Percentiles rank a stretch among this genome's conserved stretches.
These are phyloP conservation scores for Trifolium subterraneum DNA, from an alignment of 306 rosid species.

Conservation along the genomic window DNA sequence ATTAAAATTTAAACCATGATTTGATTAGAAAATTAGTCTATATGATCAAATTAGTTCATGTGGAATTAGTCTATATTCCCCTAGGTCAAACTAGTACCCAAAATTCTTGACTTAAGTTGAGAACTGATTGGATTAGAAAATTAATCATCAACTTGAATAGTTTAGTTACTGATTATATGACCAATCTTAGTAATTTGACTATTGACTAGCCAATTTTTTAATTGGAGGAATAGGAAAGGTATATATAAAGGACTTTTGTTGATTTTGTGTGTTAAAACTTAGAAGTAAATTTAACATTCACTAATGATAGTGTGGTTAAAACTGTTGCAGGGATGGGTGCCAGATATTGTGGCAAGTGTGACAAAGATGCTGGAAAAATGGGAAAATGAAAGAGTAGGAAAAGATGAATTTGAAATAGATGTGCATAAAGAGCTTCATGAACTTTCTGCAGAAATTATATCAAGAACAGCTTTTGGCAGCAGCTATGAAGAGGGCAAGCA, in stretches of 20 bases:
- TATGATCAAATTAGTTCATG: neutral
- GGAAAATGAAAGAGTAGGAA: slow-evolving; percentile 55
- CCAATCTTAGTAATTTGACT: neutral
- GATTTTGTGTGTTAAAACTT: neutral
- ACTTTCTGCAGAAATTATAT: slow-evolving; percentile 71
- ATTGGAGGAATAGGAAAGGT: neutral
- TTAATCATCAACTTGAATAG: neutral
- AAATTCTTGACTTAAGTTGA: neutral
- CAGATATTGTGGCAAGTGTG: slow-evolving; percentile 64
- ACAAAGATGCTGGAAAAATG: slow-evolving; percentile 60
- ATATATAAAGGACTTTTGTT: neutral
- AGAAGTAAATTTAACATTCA: neutral
- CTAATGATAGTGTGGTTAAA: slow-evolving; percentile 10
- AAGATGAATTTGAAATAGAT: slow-evolving; percentile 69
- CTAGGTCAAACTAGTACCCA: neutral
- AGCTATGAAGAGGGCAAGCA: slow-evolving; percentile 70
- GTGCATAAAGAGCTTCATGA: slow-evolving; percentile 58
- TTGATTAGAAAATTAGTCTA: neutral
- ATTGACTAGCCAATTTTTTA: neutral
- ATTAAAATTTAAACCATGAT: neutral
- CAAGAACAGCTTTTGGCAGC: slow-evolving; percentile 83
- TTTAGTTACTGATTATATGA: neutral
- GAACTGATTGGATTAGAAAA: neutral
- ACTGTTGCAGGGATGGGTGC: slow-evolving; percentile 68
- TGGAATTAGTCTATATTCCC: neutral